phyloP scores from a whole-genome alignment of 345 rosid species.

The Heritiera littoralis region DNA sequence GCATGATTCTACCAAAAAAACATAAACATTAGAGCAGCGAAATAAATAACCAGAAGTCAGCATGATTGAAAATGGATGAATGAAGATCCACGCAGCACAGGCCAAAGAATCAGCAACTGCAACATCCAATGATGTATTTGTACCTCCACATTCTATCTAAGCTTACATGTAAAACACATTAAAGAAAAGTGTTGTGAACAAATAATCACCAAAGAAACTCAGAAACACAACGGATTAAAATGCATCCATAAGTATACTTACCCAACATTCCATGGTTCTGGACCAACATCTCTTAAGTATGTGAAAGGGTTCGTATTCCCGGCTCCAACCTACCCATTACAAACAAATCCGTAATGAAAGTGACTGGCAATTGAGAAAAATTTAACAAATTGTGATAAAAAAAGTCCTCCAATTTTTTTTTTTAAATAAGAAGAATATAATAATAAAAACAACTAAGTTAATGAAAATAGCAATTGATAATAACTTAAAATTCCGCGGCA shows the following conservation, averaged over 20 bases:
- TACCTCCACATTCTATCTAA: neutral
- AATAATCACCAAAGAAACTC: neutral
- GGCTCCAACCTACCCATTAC: conserved; percentile 72
- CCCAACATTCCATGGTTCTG: conserved; percentile 98
- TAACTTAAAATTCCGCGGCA: too few relatives aligned
- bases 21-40: neutral
- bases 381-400: neutral
- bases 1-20: too few relatives aligned
- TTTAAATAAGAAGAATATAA: neutral
- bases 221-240: neutral
- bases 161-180: neutral
- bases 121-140: neutral
- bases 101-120: neutral
- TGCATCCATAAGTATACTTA: conserved; percentile 42
- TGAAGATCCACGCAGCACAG: neutral
- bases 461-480: too few relatives aligned
- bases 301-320: conserved; percentile 98
- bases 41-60: neutral
- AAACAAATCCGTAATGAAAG: conserved; percentile 9
- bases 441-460: too few relatives aligned
- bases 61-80: neutral
- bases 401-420: neutral
- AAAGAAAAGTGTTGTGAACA: neutral
- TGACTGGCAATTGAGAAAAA: neutral
- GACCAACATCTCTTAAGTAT: conserved; percentile 81